phyloP scores from a whole-genome alignment of 371 early-diverging fungal species.

The Capniomyces stellatus region DNA sequence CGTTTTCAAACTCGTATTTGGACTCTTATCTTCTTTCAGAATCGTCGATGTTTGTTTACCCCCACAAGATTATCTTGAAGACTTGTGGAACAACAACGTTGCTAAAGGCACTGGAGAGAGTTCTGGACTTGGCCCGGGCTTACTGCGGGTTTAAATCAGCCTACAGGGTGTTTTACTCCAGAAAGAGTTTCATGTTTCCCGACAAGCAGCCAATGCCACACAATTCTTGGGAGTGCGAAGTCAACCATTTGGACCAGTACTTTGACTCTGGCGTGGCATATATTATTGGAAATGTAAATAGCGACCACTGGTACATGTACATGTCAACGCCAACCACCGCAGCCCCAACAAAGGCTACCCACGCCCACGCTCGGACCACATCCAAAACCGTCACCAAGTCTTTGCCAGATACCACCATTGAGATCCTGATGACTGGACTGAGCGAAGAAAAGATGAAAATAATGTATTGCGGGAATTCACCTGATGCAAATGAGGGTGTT shows the following conservation, averaged over 20 bases:
- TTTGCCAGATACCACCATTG: conserved; percentile 67
- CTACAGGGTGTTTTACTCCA: conserved; percentile 77
- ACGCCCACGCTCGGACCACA: not conserved
- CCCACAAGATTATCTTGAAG: conserved; percentile 82
- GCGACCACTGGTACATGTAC: conserved; percentile 91
- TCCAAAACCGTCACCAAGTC: not conserved
- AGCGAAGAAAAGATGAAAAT: conserved; percentile 47
- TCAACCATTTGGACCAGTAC: conserved; percentile 43
- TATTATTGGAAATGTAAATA: conserved; percentile 76
- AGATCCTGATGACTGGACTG: conserved; percentile 83
- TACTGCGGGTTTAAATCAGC: conserved; percentile 30
- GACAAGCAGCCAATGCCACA: conserved; percentile 77
- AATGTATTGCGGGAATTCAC: conserved; percentile 33
- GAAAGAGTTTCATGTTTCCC: conserved; percentile 92
- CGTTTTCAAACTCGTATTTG: conserved; percentile 49
- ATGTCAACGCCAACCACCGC: conserved; percentile 9
- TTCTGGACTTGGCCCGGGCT: conserved; percentile 63
- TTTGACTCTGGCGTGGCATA: conserved; percentile 68
- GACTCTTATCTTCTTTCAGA: conserved; percentile 90
- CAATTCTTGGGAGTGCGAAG: conserved; percentile 78
- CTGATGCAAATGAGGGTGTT: conserved; percentile 25
- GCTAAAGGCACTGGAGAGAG: conserved; percentile 59
- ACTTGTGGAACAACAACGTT: conserved; percentile 94
- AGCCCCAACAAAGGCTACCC: not conserved
- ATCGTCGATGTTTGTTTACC: conserved; percentile 91